These are phyloP conservation scores for Psilocybe azurescens DNA, from an alignment of 768 basidiomycete species.

Conservation along the genomic window DNA sequence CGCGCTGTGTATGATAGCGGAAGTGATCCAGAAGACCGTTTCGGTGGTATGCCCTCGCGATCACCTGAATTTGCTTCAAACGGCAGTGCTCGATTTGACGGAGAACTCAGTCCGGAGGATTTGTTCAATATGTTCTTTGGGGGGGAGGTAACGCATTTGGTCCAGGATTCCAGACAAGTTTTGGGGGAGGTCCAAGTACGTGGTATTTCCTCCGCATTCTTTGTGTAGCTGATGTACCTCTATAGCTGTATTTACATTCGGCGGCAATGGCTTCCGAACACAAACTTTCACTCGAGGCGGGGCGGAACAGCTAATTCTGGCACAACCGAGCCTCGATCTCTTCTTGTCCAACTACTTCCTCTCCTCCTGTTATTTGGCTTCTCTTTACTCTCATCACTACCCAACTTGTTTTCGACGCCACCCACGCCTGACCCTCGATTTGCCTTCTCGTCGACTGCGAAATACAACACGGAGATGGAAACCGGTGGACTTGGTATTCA, in stretches of 20 bases:
- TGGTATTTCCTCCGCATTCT: slow-evolving; percentile 3
- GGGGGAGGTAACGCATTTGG: slow-evolving; percentile 49
- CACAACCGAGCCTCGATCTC: slow-evolving; percentile 58
- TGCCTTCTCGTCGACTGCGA: slow-evolving; percentile 65
- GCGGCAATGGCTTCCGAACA: slow-evolving; percentile 81
- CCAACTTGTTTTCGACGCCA: slow-evolving; percentile 70
- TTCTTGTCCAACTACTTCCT: slow-evolving; percentile 81
- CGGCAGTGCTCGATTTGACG: slow-evolving; percentile 64
- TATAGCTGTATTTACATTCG: slow-evolving; percentile 78
- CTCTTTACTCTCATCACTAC: slow-evolving; percentile 82
- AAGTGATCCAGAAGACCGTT: slow-evolving; percentile 88
- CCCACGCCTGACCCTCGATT: slow-evolving; percentile 82
- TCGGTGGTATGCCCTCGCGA: slow-evolving; percentile 67
- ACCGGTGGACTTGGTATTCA: slow-evolving; percentile 73
- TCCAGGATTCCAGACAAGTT: slow-evolving; percentile 51
- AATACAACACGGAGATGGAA: slow-evolving; percentile 71
- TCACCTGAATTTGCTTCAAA: slow-evolving; percentile 61
- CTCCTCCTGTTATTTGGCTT: slow-evolving; percentile 84
- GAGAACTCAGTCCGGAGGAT: slow-evolving; percentile 94
- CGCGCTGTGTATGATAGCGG: slow-evolving; percentile 87
- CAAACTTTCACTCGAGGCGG: slow-evolving; percentile 30
- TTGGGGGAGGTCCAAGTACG: slow-evolving; percentile 63
- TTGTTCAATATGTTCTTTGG: slow-evolving; percentile 99
- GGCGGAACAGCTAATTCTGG: slow-evolving; percentile 24
- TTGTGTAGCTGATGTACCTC: slow-evolving; percentile 10